Evolutionary conservation across 2,329 filamentous ascomycete genomes (phyloP).

Genomic region (Pseudogymnoascus pannorum): DNA sequence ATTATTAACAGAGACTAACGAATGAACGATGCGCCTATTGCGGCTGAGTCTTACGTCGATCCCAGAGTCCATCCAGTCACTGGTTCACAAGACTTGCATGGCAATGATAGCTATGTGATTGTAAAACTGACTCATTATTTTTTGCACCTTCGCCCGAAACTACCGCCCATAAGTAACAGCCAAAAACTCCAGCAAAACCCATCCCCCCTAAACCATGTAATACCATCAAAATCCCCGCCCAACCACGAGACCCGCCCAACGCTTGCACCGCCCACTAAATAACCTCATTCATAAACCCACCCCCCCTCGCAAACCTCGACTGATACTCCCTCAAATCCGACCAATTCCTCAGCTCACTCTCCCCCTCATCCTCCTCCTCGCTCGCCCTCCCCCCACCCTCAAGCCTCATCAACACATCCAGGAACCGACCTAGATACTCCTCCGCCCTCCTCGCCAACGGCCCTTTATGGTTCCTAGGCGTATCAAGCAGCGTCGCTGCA

Average conservation of each 20-base stretch:
- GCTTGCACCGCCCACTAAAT: background rate
- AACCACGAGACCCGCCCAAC: background rate
- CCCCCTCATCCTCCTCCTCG: constrained; percentile 56
- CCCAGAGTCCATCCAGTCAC: no score
- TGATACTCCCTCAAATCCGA: constrained; percentile 74
- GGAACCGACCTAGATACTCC: constrained; percentile 62
- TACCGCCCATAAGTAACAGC: background rate
- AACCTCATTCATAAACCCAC: constrained; percentile 39
- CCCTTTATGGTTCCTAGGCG: constrained; percentile 45
- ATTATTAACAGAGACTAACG: no score
- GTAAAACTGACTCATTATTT: background rate
- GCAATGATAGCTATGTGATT: background rate
- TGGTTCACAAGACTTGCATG: background rate
- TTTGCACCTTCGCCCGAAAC: background rate
- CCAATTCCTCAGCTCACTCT: constrained; percentile 71
- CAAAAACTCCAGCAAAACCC: background rate
- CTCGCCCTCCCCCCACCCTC: constrained; percentile 36
- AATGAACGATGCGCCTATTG: no score
- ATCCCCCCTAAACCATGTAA: background rate
- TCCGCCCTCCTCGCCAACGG: constrained; percentile 53
- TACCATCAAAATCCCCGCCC: background rate
- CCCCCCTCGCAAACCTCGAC: constrained; percentile 59
- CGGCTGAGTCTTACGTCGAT: no score
- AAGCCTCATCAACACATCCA: constrained; percentile 67
- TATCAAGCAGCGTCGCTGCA: constrained; percentile 68